phyloP scores from a whole-genome alignment of 176 grass and related monocot species.

The Paspalum notatum region DNA sequence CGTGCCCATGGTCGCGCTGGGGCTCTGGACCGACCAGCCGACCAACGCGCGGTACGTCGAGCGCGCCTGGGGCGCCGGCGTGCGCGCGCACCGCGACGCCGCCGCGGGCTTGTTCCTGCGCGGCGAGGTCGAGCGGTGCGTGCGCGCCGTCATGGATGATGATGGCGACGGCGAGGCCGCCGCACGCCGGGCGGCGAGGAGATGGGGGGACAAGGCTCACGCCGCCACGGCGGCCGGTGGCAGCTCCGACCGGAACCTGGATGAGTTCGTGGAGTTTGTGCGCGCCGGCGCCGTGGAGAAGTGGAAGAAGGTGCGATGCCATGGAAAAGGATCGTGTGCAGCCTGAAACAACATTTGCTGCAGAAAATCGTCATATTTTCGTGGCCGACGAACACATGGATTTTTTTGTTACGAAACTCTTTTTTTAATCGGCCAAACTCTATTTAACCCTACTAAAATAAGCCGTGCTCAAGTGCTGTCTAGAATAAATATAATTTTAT shows the following conservation, averaged over 20 bases:
- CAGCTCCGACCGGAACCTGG: constrained; percentile 27
- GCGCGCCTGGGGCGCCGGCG: constrained; percentile 37
- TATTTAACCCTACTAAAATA: no score
- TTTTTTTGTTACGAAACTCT: no score
- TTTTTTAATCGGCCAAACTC: no score
- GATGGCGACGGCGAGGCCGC: not conserved
- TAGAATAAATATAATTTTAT: no score
- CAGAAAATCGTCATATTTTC: no score
- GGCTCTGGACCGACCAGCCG: constrained; percentile 56
- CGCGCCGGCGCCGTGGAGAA: not conserved
- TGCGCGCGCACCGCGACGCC: constrained; percentile 23
- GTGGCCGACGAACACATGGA: no score
- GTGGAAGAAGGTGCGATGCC: constrained; percentile 3
- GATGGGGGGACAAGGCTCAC: constrained; percentile 22
- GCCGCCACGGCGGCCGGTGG: not conserved
- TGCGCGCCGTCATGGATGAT: constrained; percentile 20
- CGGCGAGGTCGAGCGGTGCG: constrained; percentile 37
- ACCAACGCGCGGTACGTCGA: constrained; percentile 49
- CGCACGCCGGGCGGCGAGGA: not conserved
- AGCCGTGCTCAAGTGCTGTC: no score
- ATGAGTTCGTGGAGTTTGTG: constrained; percentile 33
- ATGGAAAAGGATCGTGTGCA: no score
- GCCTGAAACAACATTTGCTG: no score
- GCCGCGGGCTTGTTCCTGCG: not conserved
- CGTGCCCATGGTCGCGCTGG: constrained; percentile 53